Evolutionary conservation across 2,329 filamentous ascomycete genomes (phyloP), one percentile per base, ranked within the genome.

Genomic region (Fonsecaea multimorphosa): DNA sequence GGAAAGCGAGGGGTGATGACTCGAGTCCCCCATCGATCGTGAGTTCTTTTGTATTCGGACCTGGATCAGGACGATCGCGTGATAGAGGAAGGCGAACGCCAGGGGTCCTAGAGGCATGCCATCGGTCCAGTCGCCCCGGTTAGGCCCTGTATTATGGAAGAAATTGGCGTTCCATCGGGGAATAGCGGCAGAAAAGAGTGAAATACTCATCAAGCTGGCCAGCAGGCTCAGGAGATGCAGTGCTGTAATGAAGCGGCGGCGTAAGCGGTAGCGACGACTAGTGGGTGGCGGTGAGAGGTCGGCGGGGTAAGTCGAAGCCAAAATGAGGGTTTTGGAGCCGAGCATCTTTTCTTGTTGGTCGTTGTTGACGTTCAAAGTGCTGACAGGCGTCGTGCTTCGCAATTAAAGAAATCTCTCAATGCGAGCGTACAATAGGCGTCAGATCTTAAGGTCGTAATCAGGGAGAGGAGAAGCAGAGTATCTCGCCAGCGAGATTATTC

Each of bases 71-170:
- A 64, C 57, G 29, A 34, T 44, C n/a, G 58, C 40, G 51, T 65
- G 69, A 44, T 65, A 68, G 38, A 68, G 19, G 29, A 71, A 57
- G 7, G 70, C 58, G 40, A 70, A 54, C 24, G 44, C 24, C 66
- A 77, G 72, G 38, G 74, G 72, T 6, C 70, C 69, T 58, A 76
- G 69, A 4, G 73, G 68, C 54, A 76, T 65, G 32, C 71, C 72
- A 65, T 77, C 75, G 46, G 76, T 75, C 75, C 74, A 76, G 63
- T 73, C 74, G 6, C 73, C 73, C 46, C 68, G 63, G 44, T 59
- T 65, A 2, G 72, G 69, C 3, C 73, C 72, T 14, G 64, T 65
- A 16, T 64, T 70, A 64, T 75, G 74, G 49, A 72, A 71, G 65
- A 76, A 72, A 38, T 73, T 73, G 46, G 55, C 56, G 51, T 76